Evolutionary conservation across 2,329 filamentous ascomycete species (phyloP), one percentile per base, ranked within the genome.

Genomic region (Periglandula ipomoeae): DNA sequence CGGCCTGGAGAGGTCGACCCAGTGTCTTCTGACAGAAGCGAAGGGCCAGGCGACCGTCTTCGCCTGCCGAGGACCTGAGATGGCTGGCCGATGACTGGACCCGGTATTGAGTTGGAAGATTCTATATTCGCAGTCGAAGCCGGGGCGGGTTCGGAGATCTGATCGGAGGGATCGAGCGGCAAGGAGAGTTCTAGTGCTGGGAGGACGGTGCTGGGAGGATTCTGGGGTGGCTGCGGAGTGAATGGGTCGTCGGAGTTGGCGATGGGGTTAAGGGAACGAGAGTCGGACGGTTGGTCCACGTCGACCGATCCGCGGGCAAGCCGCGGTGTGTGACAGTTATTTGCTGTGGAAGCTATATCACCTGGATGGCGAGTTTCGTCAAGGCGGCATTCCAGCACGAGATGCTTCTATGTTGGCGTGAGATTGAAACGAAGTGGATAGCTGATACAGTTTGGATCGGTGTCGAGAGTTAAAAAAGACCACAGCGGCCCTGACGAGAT

Each of bases 241-340:
- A 75, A 67, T 75, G 79, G 77, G 74, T 76, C 68, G 81, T 82
- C 83, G 79, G 84, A 70, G 73, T 75, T 56, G 58, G 59, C 54
- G 50, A 59, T 56, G 61, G 61, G 58, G 57, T 55, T 32, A 44
- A 46, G 59, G 57, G 60, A 63, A 57, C 56, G 60, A 55, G 64
- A 53, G 57, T 59, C 56, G 56, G 59, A 62, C 57, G 62, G 58
- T 60, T 57, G 59, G 59, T 70, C 68, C 68, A 70, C 66, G 58
- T 66, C 67, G 66, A 59, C 61, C 62, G 64, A 58, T 65, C 60
- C 65, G 68, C 68, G 66, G 66, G 56, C 56, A 53, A 53, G 63
- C 68, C 66, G 67, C 68, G 65, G 66, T 58, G 39, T 34, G 15
- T 23, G 24, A 34, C 52, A 50, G n/a, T n/a, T n/a, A 52, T 41